phyloP scores from a whole-genome alignment of 768 basidiomycete genomes.

The Kwoniella botswanensis region DNA sequence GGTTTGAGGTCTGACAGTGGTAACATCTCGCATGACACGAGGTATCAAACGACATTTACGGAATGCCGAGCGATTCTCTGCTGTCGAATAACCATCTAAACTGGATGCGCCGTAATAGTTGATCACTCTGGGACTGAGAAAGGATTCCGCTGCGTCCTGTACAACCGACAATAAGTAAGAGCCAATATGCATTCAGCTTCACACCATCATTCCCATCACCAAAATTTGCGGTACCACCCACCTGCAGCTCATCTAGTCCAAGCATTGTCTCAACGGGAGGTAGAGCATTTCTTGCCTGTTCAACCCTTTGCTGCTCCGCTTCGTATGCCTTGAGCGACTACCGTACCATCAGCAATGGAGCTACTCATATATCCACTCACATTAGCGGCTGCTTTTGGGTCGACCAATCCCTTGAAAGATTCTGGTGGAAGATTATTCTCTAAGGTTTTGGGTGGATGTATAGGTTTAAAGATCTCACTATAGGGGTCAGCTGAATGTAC shows the following conservation, averaged over 20 bases:
- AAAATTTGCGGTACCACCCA: conserved; percentile 19
- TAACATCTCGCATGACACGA: conserved; percentile 55
- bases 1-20: conserved; percentile 51
- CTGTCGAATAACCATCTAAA: conserved; percentile 36
- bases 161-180: no score
- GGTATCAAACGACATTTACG: conserved; percentile 56
- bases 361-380: conserved; percentile 13
- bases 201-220: no score
- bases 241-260: conserved; percentile 53
- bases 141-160: conserved; percentile 43
- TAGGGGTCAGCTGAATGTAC: background rate
- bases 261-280: conserved; percentile 52
- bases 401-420: conserved; percentile 44
- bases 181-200: background rate
- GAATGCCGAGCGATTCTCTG: conserved; percentile 43
- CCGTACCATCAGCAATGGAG: background rate
- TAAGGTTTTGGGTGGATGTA: conserved; percentile 53
- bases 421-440: conserved; percentile 48
- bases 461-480: conserved; percentile 45
- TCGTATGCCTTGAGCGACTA: conserved; percentile 29
- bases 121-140: conserved; percentile 32
- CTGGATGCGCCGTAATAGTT: conserved; percentile 39
- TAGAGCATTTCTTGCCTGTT: conserved; percentile 37
- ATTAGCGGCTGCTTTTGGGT: conserved; percentile 40
- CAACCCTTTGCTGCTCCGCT: conserved; percentile 40